These are phyloP conservation scores for Plasmodium inui DNA, from an alignment of 169 alveolate genomes.

Conservation along the genomic window DNA sequence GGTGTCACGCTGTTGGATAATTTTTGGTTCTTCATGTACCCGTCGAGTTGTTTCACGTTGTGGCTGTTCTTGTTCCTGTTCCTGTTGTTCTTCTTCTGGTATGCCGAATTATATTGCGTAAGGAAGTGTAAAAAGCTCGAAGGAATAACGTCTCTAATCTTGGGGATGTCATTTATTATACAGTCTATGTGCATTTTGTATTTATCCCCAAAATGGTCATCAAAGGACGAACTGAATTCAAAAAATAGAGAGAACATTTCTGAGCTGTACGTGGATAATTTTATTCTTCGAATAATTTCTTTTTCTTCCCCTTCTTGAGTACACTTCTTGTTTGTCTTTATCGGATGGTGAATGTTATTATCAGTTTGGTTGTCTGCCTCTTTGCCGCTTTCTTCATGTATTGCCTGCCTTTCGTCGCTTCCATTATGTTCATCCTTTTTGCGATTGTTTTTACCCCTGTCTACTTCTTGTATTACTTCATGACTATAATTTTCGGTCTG, in stretches of 20 bases:
- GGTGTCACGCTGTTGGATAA: not conserved
- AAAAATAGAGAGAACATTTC: constrained; percentile 56
- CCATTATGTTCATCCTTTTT: not conserved
- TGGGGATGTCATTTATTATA: constrained; percentile 15
- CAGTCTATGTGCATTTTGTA: constrained; percentile 40
- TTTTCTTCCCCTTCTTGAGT: not conserved
- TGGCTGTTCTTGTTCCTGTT: not conserved
- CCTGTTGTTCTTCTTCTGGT: constrained; percentile 20
- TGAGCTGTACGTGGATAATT: constrained; percentile 43
- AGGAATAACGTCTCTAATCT: constrained; percentile 28
- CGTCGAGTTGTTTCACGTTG: not conserved
- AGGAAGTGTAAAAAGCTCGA: constrained; percentile 30
- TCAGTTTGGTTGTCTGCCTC: not conserved
- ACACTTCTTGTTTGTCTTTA: too few relatives aligned
- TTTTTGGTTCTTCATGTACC: not conserved
- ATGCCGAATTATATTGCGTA: constrained; percentile 32
- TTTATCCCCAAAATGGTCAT: constrained; percentile 31
- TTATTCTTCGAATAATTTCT: constrained; percentile 15
- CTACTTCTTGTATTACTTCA: not conserved
- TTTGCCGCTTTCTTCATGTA: not conserved
- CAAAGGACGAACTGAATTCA: constrained; percentile 65
- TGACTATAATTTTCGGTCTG: not conserved
- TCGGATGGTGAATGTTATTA: not conserved
- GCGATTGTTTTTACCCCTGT: not conserved
- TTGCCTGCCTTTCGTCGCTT: not conserved